phyloP scores from a whole-genome alignment of 2,329 filamentous ascomycete genomes.

The Neopestalotiopsis clavispora region DNA sequence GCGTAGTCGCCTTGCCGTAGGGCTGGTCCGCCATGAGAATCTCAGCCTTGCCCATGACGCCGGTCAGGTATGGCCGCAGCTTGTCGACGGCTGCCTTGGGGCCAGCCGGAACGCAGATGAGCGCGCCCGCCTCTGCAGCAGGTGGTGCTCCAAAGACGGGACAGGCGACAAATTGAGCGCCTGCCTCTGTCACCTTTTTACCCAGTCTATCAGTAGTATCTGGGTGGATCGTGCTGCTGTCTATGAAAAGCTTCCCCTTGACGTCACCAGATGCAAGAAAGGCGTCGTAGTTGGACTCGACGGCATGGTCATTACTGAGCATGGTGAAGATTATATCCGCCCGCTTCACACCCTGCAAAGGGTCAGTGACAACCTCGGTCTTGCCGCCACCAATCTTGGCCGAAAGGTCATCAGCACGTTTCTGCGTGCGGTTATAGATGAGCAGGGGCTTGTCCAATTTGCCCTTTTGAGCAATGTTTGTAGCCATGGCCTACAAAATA shows the following conservation, averaged over 20 bases:
- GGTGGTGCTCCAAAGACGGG: conserved; percentile 69
- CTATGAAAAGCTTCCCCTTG: conserved; percentile 78
- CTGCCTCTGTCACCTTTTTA: conserved; percentile 58
- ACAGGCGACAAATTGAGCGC: conserved; percentile 76
- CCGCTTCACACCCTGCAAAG: conserved; percentile 68
- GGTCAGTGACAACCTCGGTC: conserved; percentile 65
- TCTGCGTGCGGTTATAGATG: conserved; percentile 78
- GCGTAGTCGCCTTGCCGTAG: conserved; percentile 61
- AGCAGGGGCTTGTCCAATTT: conserved; percentile 73
- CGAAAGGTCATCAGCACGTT: conserved; percentile 68
- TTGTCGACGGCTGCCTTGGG: conserved; percentile 59
- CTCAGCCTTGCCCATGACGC: conserved; percentile 67
- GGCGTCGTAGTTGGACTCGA: conserved; percentile 61
- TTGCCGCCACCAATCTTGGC: conserved; percentile 64
- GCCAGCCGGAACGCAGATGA: conserved; percentile 72
- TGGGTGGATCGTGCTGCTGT: conserved; percentile 88
- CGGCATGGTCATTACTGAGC: conserved; percentile 77
- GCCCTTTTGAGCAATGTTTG: conserved; percentile 82
- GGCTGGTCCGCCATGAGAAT: conserved; percentile 47
- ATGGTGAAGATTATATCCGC: conserved; percentile 85
- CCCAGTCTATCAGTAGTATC: conserved; percentile 75
- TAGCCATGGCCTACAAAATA: conserved; percentile 74
- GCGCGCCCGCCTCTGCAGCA: conserved; percentile 65
- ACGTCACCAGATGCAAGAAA: conserved; percentile 58
- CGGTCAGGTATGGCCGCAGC: conserved; percentile 67